Evolutionary conservation across 352 stramenopile species (phyloP).

Genomic region (Phytopythium aichiense): DNA sequence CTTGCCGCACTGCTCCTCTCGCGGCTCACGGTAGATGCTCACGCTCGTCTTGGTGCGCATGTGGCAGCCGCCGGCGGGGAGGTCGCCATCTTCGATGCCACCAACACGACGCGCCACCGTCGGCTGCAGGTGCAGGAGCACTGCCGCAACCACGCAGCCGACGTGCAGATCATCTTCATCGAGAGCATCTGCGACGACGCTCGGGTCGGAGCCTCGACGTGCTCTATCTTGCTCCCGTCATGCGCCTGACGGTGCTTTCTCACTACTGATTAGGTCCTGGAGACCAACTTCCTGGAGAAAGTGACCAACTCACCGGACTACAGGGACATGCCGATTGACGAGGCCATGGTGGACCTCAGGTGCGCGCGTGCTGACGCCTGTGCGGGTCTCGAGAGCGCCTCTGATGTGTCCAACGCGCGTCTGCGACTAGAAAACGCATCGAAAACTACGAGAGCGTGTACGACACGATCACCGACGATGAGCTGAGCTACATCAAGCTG

Average conservation of each 20-base stretch:
- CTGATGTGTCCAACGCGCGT: not conserved
- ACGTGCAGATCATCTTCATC: conserved; percentile 68
- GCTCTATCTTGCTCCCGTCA: not conserved
- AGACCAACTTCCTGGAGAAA: conserved; percentile 51
- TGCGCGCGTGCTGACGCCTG: conserved; percentile 4
- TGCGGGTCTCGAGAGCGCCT: not conserved
- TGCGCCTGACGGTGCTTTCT: not conserved
- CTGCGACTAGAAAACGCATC: conserved; percentile 30
- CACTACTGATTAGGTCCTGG: conserved; percentile 27
- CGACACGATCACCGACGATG: conserved; percentile 52
- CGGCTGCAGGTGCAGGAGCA: conserved; percentile 19
- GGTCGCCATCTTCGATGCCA: conserved; percentile 75
- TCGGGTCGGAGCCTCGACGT: conserved; percentile 5
- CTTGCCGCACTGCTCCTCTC: not conserved
- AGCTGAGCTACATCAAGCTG: conserved; percentile 73
- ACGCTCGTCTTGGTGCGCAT: not conserved
- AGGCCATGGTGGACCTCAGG: conserved; percentile 52
- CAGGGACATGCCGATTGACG: conserved; percentile 38
- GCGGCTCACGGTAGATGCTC: not conserved
- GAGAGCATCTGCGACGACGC: conserved; percentile 82
- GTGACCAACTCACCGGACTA: conserved; percentile 57
- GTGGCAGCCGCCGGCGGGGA: conserved; percentile 31
- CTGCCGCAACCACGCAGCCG: conserved; percentile 16
- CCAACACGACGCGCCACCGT: conserved; percentile 59
- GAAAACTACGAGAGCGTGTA: conserved; percentile 72